Evolutionary conservation across 164 flowering plant species (phyloP).

Genomic region (Piper betle): DNA sequence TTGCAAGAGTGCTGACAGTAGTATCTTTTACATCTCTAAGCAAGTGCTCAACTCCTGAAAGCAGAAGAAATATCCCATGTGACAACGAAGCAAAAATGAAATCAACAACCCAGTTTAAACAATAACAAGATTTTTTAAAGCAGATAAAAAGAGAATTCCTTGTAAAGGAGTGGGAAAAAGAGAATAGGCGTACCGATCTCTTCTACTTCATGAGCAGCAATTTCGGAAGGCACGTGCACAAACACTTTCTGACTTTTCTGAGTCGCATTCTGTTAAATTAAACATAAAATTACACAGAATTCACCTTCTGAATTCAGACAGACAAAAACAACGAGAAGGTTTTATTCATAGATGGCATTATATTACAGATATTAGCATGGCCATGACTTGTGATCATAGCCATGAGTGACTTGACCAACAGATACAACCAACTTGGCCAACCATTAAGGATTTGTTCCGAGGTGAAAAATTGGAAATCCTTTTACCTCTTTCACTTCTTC

Average conservation of each 20-base stretch:
- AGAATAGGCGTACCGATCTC: constrained; percentile 64
- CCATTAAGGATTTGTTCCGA: neutral
- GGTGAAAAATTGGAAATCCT: neutral
- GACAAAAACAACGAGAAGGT: neutral
- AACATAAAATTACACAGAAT: neutral
- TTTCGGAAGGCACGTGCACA: constrained; percentile 97
- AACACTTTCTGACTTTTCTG: constrained; percentile 97
- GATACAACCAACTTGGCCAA: neutral
- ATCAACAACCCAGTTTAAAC: neutral
- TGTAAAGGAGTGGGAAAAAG: no score
- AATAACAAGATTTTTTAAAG: neutral
- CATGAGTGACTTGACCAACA: neutral
- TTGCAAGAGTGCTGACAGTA: constrained; percentile 91
- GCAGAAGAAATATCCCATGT: neutral
- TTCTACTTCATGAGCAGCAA: constrained; percentile 99
- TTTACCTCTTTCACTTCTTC: constrained; percentile 97
- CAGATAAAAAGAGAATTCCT: neutral
- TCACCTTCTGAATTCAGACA: neutral
- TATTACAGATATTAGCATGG: neutral
- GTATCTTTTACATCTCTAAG: constrained; percentile 98
- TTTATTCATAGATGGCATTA: no score
- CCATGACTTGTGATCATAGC: no score
- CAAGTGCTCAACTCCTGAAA: constrained; percentile 91
- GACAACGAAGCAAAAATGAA: neutral
- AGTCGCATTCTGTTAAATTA: constrained; percentile 76